Percentiles rank a stretch among this genome's conserved stretches.
Conservation (phyloP, 1,139 yeast genomes). For the Magnusiomyces fungicola region DNA sequence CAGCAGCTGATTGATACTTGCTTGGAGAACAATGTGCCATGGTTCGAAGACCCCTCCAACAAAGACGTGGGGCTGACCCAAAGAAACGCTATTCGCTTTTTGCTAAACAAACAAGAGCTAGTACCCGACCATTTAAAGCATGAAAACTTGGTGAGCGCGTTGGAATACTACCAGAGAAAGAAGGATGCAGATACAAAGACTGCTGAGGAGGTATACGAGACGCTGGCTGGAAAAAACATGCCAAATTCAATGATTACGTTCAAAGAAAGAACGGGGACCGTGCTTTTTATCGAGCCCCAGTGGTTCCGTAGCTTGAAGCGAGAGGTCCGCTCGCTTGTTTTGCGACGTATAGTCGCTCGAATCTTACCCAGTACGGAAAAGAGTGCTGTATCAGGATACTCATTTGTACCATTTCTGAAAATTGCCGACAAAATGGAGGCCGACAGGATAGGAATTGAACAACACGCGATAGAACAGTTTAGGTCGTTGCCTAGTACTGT, state of each 20-base stretch:
- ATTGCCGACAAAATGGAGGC: not conserved
- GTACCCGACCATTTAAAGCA: conserved; percentile 15
- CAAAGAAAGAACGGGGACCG: too few species aligned
- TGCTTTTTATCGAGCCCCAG: not conserved
- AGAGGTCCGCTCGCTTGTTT: conserved; percentile 7
- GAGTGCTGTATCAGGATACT: not conserved
- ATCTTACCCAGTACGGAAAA: conserved; percentile 6
- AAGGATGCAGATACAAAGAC: not conserved
- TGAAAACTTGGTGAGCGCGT: conserved; percentile 6
- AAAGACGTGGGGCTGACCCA: conserved; percentile 45
- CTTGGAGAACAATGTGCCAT: conserved; percentile 33
- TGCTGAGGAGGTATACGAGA: not conserved
- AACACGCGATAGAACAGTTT: too few species aligned
- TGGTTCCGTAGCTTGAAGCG: not conserved
- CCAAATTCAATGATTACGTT: too few species aligned
- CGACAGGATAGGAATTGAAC: too few species aligned
- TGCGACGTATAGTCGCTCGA: conserved; percentile 9
- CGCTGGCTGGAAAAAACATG: not conserved
- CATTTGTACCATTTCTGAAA: not conserved
- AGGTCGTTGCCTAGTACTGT: too few species aligned
- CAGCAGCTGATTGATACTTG: conserved; percentile 44
- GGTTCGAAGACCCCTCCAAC: conserved; percentile 71
- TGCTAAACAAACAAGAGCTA: conserved; percentile 14
- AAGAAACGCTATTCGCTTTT: conserved; percentile 41
- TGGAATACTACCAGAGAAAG: conserved; percentile 2